phyloP scores from a whole-genome alignment of 805 yeast genomes.

The Candida peoriensis region DNA sequence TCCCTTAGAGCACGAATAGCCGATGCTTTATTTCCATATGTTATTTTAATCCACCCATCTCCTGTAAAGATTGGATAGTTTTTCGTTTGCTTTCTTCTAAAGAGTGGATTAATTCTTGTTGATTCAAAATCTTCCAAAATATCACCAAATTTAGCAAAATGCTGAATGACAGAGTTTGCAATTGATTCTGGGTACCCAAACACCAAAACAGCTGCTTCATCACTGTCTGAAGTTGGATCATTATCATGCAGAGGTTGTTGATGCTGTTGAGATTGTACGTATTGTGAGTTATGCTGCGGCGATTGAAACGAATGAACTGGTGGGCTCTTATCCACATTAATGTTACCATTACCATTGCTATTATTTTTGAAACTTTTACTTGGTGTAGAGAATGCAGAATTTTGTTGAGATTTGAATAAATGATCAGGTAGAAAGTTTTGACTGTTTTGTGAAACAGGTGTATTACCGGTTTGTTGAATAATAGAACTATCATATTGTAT shows the following conservation, averaged over 20 bases:
- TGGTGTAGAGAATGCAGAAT: constrained; percentile 17
- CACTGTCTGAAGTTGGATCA: constrained; percentile 1
- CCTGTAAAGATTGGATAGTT: constrained; percentile 76
- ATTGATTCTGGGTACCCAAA: constrained; percentile 85
- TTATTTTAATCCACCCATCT: constrained; percentile 84
- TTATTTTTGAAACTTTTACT: constrained; percentile 5
- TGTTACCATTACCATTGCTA: constrained; percentile 1
- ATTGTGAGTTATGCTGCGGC: constrained; percentile 1
- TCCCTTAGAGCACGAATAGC: constrained; percentile 84
- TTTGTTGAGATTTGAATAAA: constrained; percentile 7
- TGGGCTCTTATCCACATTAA: too few species aligned
- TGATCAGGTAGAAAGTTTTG: constrained; percentile 7
- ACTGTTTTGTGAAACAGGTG: constrained; percentile 6
- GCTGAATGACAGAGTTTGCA: constrained; percentile 60
- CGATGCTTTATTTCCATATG: constrained; percentile 68
- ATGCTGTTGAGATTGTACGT: not conserved
- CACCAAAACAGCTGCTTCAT: constrained; percentile 68
- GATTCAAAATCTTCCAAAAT: constrained; percentile 70
- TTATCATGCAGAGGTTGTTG: constrained; percentile 4
- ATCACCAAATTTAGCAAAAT: constrained; percentile 74
- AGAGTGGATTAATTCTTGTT: constrained; percentile 23
- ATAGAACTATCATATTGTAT: not conserved
- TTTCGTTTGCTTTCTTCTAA: constrained; percentile 19
- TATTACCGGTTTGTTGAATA: not conserved
- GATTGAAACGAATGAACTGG: not conserved